phyloP scores from a whole-genome alignment of 345 rosid species.

The Pistacia integerrima region DNA sequence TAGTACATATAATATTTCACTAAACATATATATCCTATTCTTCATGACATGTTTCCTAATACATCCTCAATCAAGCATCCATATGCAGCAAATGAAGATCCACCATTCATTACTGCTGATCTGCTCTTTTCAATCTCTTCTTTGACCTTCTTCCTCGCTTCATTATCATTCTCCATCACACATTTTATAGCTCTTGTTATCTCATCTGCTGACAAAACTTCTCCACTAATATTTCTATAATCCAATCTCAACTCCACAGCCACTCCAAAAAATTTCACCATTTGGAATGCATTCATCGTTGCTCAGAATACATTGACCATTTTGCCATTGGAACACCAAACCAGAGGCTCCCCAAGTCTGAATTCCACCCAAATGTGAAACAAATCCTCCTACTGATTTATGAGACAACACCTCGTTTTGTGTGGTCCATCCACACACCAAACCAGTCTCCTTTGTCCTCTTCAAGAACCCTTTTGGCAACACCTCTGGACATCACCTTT shows the following conservation, averaged over 20 bases:
- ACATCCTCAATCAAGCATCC: constrained; percentile 20
- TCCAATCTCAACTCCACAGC: constrained; percentile 15
- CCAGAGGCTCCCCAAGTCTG: constrained; percentile 38
- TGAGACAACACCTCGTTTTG: constrained; percentile 19
- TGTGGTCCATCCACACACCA: constrained; percentile 31
- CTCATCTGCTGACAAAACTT: constrained; percentile 17
- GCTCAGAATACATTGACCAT: constrained; percentile 35
- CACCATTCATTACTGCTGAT: constrained; percentile 24
- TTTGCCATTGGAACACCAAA: constrained; percentile 28
- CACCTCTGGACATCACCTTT: not conserved
- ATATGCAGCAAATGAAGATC: constrained; percentile 21
- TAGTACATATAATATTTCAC: too few relatives aligned
- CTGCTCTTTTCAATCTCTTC: constrained; percentile 18
- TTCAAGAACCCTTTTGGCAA: constrained; percentile 18
- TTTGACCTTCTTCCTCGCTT: constrained; percentile 20
- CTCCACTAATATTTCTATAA: not conserved
- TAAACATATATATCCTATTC: too few relatives aligned
- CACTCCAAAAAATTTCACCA: constrained; percentile 29
- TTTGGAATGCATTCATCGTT: constrained; percentile 36
- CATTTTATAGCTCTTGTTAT: constrained; percentile 27
- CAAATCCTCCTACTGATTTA: not conserved
- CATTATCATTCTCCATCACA: constrained; percentile 26
- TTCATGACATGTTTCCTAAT: too few relatives aligned
- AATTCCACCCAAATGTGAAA: constrained; percentile 51
- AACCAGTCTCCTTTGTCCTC: constrained; percentile 12